phyloP scores from a whole-genome alignment of 2,329 filamentous ascomycete genomes.

The Cladosporium cucumerinum region DNA sequence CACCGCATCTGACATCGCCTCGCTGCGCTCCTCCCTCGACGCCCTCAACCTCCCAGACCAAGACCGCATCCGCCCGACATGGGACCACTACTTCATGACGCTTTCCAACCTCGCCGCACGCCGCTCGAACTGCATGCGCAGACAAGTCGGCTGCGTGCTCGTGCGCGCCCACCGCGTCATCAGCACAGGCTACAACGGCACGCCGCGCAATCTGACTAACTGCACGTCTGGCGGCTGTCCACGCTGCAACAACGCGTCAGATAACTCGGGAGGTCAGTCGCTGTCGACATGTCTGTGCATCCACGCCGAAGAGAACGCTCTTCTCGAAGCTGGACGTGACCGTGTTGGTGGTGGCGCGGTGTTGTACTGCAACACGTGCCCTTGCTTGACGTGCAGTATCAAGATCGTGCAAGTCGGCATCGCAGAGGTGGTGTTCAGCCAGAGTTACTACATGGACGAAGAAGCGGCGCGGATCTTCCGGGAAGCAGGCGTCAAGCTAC shows the following conservation, averaged over 20 bases:
- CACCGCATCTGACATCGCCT: slow-evolving; percentile 62
- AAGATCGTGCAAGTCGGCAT: slow-evolving; percentile 98
- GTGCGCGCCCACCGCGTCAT: slow-evolving; percentile 84
- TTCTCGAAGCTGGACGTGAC: slow-evolving; percentile 90
- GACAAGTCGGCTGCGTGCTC: slow-evolving; percentile 89
- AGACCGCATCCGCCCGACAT: slow-evolving; percentile 77
- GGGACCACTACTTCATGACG: slow-evolving; percentile 98
- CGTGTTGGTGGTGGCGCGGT: slow-evolving; percentile 77
- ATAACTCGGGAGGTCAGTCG: slow-evolving; percentile 64
- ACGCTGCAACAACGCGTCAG: slow-evolving; percentile 69
- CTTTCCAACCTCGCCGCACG: slow-evolving; percentile 88
- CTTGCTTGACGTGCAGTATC: slow-evolving; percentile 95
- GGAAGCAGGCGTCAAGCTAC: slow-evolving; percentile 76
- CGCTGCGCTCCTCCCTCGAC: slow-evolving; percentile 69
- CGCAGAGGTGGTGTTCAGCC: slow-evolving; percentile 88
- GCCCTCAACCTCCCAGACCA: slow-evolving; percentile 74
- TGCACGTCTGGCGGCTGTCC: slow-evolving; percentile 88
- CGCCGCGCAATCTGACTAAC: slow-evolving; percentile 82
- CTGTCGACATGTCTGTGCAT: slow-evolving; percentile 89
- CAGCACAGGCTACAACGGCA: slow-evolving; percentile 95
- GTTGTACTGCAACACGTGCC: slow-evolving; percentile 67
- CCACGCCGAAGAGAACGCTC: slow-evolving; percentile 97
- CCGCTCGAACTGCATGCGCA: slow-evolving; percentile 96
- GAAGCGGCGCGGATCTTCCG: slow-evolving; percentile 74
- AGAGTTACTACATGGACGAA: slow-evolving; percentile 90